Evolutionary conservation across 1,284 basidiomycete species (phyloP), one percentile per base, ranked within the genome.

Genomic region (Ustilago bromivora): DNA sequence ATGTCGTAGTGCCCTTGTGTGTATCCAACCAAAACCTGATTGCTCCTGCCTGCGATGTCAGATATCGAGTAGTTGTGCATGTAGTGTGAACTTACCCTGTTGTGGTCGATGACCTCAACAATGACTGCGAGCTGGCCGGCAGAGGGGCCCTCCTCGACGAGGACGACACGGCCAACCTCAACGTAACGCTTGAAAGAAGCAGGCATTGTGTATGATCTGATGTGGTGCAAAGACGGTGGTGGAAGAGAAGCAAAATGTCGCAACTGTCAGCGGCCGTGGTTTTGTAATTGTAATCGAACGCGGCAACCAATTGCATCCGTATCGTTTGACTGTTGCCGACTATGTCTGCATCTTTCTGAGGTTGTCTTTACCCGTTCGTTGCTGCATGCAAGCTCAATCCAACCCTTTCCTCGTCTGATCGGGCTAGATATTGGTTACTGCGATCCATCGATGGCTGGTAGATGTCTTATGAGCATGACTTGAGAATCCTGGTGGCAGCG

Each of bases 71-170:
- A 53, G 23, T 43, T 49, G 19, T 19, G 23, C 23, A 28, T 6
- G 15, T 3, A 41, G 11, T 13, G 32, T 28, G 47, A 32, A 89
- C 93, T 79, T 85, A 97, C 96, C 87, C 95, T 92, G 90, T 96
- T 97, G 91, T 98, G 96, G 91, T 99, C 97, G 82, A 99, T 95
- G 88, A 99, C 95, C 89, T 98, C 96, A 72, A 92, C 92, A 87
- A 99, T 96, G 82, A 95, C 93, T 78, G 97, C 97, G 86, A 98
- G 93, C 88, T 93, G 93, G 85, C 95, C 95, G 71, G 91, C 90
- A 72, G 89, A 90, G 74, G 93, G 93, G 77, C 96, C 96, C 78
- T 92, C 88, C 88, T 93, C 94, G 89, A 98, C 90, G 89, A 98
- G 94, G 88, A 98, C 94, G 81, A 98, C 96, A 85, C 96, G 94